Percentiles rank a stretch among this genome's conserved stretches.
Evolutionary conservation across 2,329 filamentous ascomycete species (phyloP).

Genomic region (Aureobasidium melanogenum): DNA sequence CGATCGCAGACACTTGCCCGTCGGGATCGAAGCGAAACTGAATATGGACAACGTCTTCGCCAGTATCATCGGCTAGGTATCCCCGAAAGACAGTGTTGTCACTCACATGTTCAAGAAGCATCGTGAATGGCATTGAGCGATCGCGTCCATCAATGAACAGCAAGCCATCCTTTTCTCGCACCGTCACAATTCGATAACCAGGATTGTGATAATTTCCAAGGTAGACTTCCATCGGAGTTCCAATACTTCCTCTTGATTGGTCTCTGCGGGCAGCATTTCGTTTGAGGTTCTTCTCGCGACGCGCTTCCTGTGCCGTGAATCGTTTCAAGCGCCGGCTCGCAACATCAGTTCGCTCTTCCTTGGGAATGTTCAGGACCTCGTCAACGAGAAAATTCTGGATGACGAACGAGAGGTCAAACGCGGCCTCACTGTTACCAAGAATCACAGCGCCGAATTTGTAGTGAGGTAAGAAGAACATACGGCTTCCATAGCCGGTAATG

Average conservation of each 20-base stretch:
- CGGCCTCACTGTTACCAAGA: constrained; percentile 20
- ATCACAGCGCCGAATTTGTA: constrained; percentile 24
- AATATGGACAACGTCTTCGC: not conserved
- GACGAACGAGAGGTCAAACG: not conserved
- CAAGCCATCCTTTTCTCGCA: not conserved
- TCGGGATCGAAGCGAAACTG: not conserved
- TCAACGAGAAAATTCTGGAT: not conserved
- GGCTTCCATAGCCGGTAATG: constrained; percentile 22
- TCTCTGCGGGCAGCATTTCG: not conserved
- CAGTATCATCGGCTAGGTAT: not conserved
- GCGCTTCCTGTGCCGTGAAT: not conserved
- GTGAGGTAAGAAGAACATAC: constrained; percentile 23
- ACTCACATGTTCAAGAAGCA: not conserved
- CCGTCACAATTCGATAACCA: not conserved
- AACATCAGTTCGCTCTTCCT: not conserved
- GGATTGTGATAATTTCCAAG: not conserved
- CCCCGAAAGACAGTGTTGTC: not conserved
- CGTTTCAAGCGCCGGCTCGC: not conserved
- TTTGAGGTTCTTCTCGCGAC: not conserved
- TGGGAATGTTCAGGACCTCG: not conserved
- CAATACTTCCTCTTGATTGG: not conserved
- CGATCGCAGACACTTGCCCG: not conserved
- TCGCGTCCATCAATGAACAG: not conserved
- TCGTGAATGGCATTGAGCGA: not conserved
- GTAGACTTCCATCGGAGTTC: not conserved